phyloP scores from a whole-genome alignment of 1,284 basidiomycete species.

The Moniliophthora roreri region DNA sequence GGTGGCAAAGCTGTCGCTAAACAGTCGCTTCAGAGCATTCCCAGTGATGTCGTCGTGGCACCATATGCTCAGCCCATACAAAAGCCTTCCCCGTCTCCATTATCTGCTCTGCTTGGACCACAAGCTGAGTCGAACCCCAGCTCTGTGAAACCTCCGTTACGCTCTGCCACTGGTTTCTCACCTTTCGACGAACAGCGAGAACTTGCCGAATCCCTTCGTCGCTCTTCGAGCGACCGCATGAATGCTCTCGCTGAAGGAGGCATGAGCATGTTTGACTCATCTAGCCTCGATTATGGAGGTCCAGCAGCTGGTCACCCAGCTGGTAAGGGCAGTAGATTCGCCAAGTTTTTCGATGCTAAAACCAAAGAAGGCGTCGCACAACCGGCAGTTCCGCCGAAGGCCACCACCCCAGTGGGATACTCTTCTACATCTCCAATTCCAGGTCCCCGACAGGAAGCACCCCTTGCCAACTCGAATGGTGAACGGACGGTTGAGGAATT shows the following conservation, averaged over 20 bases:
- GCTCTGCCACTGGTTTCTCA: conserved; percentile 43
- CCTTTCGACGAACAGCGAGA: conserved; percentile 54
- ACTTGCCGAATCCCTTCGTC: conserved; percentile 38
- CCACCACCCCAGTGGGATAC: conserved; percentile 36
- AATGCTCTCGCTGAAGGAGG: conserved; percentile 4
- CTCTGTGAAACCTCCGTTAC: conserved; percentile 28
- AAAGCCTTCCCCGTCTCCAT: conserved; percentile 1
- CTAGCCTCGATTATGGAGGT: conserved; percentile 19
- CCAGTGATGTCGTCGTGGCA: conserved; percentile 19
- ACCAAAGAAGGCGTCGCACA: conserved; percentile 40
- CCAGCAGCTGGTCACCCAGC: conserved; percentile 44
- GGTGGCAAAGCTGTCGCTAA: conserved; percentile 44
- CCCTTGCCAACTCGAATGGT: conserved; percentile 36
- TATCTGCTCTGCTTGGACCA: background rate
- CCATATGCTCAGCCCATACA: conserved; percentile 15
- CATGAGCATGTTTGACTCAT: conserved; percentile 10
- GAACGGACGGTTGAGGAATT: conserved; percentile 74
- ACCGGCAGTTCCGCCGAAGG: conserved; percentile 34
- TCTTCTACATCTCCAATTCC: conserved; percentile 43
- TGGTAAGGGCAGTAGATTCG: conserved; percentile 75
- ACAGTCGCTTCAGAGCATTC: conserved; percentile 8
- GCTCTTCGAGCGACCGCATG: conserved; percentile 31
- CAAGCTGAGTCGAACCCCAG: conserved; percentile 13
- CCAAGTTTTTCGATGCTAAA: conserved; percentile 81
- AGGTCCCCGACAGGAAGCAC: conserved; percentile 47